phyloP scores from a whole-genome alignment of 192 early-diverging fungal species.

The Piromyces finnis region DNA sequence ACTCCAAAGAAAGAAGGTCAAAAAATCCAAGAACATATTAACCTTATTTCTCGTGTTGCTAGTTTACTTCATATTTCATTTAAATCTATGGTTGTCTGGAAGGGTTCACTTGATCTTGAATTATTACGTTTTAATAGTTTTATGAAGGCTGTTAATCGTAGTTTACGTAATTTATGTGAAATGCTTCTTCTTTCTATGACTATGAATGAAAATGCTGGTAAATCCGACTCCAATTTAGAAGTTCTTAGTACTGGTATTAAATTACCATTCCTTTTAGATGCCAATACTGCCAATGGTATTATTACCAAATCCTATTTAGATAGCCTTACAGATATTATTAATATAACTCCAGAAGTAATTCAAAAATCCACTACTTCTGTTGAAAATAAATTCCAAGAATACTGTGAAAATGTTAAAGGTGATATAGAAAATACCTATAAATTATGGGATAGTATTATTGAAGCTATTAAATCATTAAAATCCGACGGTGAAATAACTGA shows the following conservation, averaged over 20 bases:
- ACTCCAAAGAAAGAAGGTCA: neutral
- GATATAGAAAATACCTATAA: neutral
- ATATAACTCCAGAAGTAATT: neutral
- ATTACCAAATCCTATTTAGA: neutral
- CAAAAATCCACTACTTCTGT: neutral
- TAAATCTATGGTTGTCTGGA: constrained; percentile 8
- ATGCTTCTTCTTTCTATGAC: constrained; percentile 32
- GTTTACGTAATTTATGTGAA: constrained; percentile 37
- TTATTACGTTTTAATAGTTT: constrained; percentile 56
- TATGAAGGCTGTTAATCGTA: constrained; percentile 35
- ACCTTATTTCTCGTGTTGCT: constrained; percentile 24
- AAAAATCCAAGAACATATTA: constrained; percentile 5
- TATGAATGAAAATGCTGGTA: constrained; percentile 15
- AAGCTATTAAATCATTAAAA: neutral
- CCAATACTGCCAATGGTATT: neutral
- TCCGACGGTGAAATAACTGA: neutral
- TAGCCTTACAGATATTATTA: neutral
- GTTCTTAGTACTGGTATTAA: neutral
- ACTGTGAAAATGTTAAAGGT: neutral
- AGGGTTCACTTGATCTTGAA: constrained; percentile 45
- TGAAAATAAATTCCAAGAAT: neutral
- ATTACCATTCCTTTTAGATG: neutral
- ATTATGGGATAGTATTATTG: neutral
- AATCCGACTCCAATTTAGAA: neutral
- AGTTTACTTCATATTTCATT: constrained; percentile 30